phyloP scores from a whole-genome alignment of 2,329 filamentous ascomycete species.

The Scortechinia acanthostroma region DNA sequence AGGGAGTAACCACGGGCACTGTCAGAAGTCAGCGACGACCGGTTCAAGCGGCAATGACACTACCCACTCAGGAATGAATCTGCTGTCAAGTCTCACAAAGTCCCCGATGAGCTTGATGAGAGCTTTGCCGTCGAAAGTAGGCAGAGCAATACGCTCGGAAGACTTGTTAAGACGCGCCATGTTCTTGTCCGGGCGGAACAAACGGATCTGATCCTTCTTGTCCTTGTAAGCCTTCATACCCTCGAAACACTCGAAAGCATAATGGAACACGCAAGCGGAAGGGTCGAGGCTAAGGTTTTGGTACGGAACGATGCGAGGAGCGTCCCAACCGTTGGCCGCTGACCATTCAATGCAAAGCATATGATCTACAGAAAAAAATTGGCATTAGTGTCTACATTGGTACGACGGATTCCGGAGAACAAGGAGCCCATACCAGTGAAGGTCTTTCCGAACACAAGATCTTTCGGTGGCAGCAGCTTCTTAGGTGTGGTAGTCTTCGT shows the following conservation, averaged over 20 bases:
- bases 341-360: constrained; percentile 97
- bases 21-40: not conserved
- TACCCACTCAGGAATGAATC: constrained; percentile 77
- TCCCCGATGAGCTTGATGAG: constrained; percentile 77
- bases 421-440: constrained; percentile 68
- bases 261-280: constrained; percentile 95
- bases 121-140: constrained; percentile 69
- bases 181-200: constrained; percentile 94
- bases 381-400: no score
- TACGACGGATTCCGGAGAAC: not conserved
- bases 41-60: no score
- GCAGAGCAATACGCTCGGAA: constrained; percentile 81
- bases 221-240: constrained; percentile 99
- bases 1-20: constrained; percentile 73
- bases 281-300: constrained; percentile 96
- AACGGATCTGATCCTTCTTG: constrained; percentile 65
- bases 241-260: constrained; percentile 96
- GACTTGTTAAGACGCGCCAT: constrained; percentile 93
- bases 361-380: constrained; percentile 58
- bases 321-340: constrained; percentile 72
- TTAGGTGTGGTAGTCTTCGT: constrained; percentile 73
- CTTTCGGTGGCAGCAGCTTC: constrained; percentile 61
- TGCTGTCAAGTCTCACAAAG: constrained; percentile 73
- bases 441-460: constrained; percentile 80
- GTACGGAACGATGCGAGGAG: constrained; percentile 81